Evolutionary conservation across 2,329 filamentous ascomycete species (phyloP), one percentile per base, ranked within the genome.

Genomic region (Xylariaceae sp.): DNA sequence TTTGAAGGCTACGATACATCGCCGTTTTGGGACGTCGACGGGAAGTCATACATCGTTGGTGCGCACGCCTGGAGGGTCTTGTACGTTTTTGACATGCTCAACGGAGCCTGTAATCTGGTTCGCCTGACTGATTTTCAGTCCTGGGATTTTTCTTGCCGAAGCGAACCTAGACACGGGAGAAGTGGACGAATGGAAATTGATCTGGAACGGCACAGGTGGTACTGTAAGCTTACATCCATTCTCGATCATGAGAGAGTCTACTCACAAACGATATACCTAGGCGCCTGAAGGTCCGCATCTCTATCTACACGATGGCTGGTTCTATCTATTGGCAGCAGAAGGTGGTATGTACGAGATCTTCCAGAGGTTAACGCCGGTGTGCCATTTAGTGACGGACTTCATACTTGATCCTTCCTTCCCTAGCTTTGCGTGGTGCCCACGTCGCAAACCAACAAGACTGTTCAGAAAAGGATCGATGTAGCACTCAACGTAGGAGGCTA

Each of bases 21-120:
- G 26, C 67, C 71, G 7, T 76, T 78, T 50, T 81, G 75, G 72
- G 72, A 80, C 37, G 67, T 69, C 1, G 70, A 80, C 35, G 77
- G 76, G 1, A 73, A 67, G 42, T 62, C 69, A 0, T 81, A 79
- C 42, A 68, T 77, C 3, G 65, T 65, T 0, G 66, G 63, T 3
- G 61, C 55, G n/a, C 64, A 67, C 43, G 60, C 60, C 6, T 67
- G 60, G 57, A 56, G 60, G 41, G 56, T 65, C 15, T 47, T 44
- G 52, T 62, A 32, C 43, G 55, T 49, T 1, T 18, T 12, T 17
- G n/a, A n/a, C n/a, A n/a, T n/a, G n/a, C n/a, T n/a, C n/a, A n/a
- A n/a, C n/a, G n/a, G 12, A 15, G 3, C 19, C n/a, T 9, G 18
- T 26, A 22, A 19, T 16, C n/a, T n/a, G n/a, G n/a, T n/a, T n/a